Evolutionary conservation across 2,329 filamentous ascomycete genomes (phyloP), one percentile per base, ranked within the genome.

Genomic region (Fusarium secorum): DNA sequence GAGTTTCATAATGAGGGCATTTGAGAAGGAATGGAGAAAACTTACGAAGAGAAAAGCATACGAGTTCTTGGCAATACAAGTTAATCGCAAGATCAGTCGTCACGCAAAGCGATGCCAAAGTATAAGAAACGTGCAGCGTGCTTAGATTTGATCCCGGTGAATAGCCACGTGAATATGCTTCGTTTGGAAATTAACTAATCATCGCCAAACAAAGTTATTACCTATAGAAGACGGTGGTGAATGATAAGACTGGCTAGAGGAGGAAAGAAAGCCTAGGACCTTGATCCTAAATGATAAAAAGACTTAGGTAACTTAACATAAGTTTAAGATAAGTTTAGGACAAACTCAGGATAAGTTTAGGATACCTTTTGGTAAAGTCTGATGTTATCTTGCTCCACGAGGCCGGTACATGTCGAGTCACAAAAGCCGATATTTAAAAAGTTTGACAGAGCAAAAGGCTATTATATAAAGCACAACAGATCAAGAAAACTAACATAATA

Each of bases 131-230:
- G 4, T 9, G 11, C 41, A 44, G 7, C 4, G 7, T 9, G 0
- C 10, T 26, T 38, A 11, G 11, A 9, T 18, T 24, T 8, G 4
- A 8, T 11, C 11, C 10, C 3, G 8, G 10, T 3, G 15, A 42
- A 42, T 3, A 24, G 15, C 10, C 22, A 42, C 22, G 4, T 4
- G 11, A 0, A 44, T 8, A 4, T 24, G 7, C 3, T 5, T 9
- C 13, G 1, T 14, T n/a, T 9, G n/a, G 6, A 38, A 14, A 3
- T n/a, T 9, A n/a, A 9, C 18, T n/a, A 5, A 8, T n/a, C 5
- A 20, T 20, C 20, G 20, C n/a, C 20, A 38, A 36, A 18, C 1
- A 36, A 36, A 20, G 18, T 17, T 42, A 4, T 8, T 6, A 17
- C 22, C 0, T 24, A 26, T 26, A 18, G 41, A 18, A 18, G 17